phyloP scores from a whole-genome alignment of 2,329 filamentous ascomycete species.

The Rutstroemia sp. region DNA sequence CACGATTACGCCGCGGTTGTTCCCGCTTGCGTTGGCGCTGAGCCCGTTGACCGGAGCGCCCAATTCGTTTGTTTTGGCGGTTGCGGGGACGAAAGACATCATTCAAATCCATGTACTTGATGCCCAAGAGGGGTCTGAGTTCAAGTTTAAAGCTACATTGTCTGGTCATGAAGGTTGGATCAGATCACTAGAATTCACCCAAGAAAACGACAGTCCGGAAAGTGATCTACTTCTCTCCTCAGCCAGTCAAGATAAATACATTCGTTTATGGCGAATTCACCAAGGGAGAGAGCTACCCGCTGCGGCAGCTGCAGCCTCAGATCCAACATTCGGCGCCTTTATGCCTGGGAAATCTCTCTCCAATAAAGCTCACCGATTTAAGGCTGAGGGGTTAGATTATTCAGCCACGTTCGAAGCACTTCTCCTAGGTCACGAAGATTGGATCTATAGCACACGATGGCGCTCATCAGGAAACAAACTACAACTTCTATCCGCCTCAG shows the following conservation, averaged over 20 bases:
- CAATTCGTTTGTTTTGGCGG: slow-evolving; percentile 61
- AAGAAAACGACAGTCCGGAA: slow-evolving; percentile 45
- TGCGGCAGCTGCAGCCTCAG: slow-evolving; percentile 42
- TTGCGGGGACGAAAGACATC: slow-evolving; percentile 76
- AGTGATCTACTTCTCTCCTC: slow-evolving; percentile 80
- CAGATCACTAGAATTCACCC: slow-evolving; percentile 71
- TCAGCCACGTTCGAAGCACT: slow-evolving; percentile 90
- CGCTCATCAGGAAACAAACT: slow-evolving; percentile 36
- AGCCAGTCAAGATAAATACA: slow-evolving; percentile 95
- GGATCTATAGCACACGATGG: slow-evolving; percentile 77
- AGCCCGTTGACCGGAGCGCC: slow-evolving; percentile 45
- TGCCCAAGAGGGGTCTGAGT: slow-evolving; percentile 37
- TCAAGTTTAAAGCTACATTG: slow-evolving; percentile 68
- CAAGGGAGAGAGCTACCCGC: slow-evolving; percentile 58
- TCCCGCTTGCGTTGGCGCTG: slow-evolving; percentile 72
- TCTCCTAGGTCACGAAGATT: slow-evolving; percentile 91
- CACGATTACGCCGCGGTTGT: slow-evolving; percentile 66
- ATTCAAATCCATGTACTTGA: slow-evolving; percentile 71
- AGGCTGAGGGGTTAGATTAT: slow-evolving; percentile 52
- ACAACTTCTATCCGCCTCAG: slow-evolving; percentile 81
- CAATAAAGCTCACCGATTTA: slow-evolving; percentile 81
- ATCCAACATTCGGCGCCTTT: slow-evolving; percentile 51
- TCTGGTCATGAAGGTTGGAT: slow-evolving; percentile 94
- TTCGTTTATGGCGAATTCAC: slow-evolving; percentile 85
- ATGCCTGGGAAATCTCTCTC: slow-evolving; percentile 66